Conservation (phyloP, 1,139 yeast genomes). For the Saccharomycopsis hybrid region DNA sequence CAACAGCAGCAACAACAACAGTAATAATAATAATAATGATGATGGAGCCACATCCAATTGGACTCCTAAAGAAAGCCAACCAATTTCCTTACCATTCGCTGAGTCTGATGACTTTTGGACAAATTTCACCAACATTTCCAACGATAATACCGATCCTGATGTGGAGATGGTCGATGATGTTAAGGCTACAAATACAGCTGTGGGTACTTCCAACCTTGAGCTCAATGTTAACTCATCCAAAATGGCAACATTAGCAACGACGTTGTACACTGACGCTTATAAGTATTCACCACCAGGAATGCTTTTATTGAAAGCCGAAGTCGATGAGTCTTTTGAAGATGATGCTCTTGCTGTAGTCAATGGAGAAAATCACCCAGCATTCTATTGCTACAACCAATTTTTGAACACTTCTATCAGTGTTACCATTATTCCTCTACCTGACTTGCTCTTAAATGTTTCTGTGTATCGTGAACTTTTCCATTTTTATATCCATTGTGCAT, state of each 20-base stretch:
- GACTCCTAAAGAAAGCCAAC: neutral
- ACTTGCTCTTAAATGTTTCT: conserved; percentile 10
- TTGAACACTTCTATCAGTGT: conserved; percentile 1
- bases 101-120: conserved; percentile 14
- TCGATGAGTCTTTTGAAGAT: too few species aligned
- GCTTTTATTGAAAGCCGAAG: conserved; percentile 1
- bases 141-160: conserved; percentile 56
- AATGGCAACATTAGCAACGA: too few species aligned
- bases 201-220: too few species aligned
- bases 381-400: conserved; percentile 1
- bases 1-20: too few species aligned
- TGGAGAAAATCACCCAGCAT: neutral
- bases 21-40: too few species aligned
- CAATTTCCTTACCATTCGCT: conserved; percentile 12
- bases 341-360: too few species aligned
- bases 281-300: neutral
- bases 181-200: neutral
- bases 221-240: too few species aligned
- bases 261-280: conserved; percentile 38
- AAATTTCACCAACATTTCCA: conserved; percentile 5
- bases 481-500: conserved; percentile 12
- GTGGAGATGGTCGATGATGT: conserved; percentile 52
- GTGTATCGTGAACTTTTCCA: conserved; percentile 17
- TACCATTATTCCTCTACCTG: conserved; percentile 11
- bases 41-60: neutral